These are phyloP conservation scores for Stagonosporopsis cucurbitacearum DNA, from an alignment of 2,329 filamentous ascomycete genomes.

Conservation along the genomic window DNA sequence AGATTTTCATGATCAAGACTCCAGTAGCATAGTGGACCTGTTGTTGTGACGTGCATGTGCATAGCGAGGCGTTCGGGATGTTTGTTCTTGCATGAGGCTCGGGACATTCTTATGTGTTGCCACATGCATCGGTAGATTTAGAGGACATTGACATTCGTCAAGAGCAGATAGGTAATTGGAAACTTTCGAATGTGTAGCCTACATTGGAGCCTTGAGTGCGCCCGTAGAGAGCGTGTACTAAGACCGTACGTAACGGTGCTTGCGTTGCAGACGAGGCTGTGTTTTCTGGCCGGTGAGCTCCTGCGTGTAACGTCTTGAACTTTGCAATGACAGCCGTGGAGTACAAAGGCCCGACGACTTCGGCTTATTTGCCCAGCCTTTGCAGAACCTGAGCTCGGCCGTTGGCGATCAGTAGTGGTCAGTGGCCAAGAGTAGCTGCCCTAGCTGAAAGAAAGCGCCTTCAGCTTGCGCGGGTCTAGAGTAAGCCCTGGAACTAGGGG, in stretches of 20 bases:
- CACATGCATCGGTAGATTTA: background rate
- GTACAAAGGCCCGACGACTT: background rate
- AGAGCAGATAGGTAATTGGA: background rate
- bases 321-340: background rate
- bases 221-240: background rate
- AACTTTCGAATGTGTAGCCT: background rate
- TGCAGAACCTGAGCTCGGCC: background rate
- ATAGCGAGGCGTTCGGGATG: conserved; percentile 43
- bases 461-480: background rate
- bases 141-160: background rate
- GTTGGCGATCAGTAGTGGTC: background rate
- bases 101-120: background rate
- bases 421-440: background rate
- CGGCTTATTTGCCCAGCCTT: background rate
- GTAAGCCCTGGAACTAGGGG: background rate
- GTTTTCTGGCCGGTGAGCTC: conserved; percentile 4
- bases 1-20: conserved; percentile 50
- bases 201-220: background rate
- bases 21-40: conserved; percentile 19
- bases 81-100: conserved; percentile 2
- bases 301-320: background rate
- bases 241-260: background rate
- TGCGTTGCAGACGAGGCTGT: conserved; percentile 19
- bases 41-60: conserved; percentile 18
- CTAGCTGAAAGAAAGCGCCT: background rate